Percentiles rank a stretch among this genome's conserved stretches.
These are phyloP conservation scores for Aspergillus incahuasiensis DNA, from an alignment of 495 filamentous ascomycete species.

Conservation along the genomic window DNA sequence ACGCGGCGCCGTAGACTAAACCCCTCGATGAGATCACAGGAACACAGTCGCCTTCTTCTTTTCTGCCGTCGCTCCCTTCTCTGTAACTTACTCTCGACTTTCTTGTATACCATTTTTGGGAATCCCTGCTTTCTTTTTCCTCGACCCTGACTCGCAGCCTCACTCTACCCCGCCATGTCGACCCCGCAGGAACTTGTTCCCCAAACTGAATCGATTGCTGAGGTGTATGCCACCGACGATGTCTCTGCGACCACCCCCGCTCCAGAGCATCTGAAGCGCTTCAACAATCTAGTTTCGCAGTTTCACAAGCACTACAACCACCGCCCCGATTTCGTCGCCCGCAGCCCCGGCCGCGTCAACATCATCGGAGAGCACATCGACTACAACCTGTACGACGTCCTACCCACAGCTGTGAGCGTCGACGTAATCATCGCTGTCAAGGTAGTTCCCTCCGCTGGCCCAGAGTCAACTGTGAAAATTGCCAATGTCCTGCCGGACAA, in stretches of 20 bases:
- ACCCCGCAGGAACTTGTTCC: constrained; percentile 45
- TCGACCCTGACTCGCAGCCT: not conserved
- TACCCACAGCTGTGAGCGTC: constrained; percentile 90
- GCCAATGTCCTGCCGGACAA: constrained; percentile 73
- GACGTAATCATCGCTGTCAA: constrained; percentile 88
- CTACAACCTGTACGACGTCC: constrained; percentile 92
- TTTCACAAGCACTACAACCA: constrained; percentile 72
- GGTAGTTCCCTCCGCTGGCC: constrained; percentile 38
- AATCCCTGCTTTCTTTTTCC: not conserved
- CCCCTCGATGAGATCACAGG: constrained; percentile 8
- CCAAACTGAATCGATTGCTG: constrained; percentile 45
- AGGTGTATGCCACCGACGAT: constrained; percentile 47
- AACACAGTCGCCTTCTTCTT: not conserved
- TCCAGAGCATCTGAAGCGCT: constrained; percentile 51
- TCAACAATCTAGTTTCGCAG: constrained; percentile 62
- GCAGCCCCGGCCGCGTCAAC: constrained; percentile 92
- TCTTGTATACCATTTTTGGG: not conserved
- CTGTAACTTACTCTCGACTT: not conserved
- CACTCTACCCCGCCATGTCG: constrained; percentile 34
- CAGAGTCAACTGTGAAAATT: constrained; percentile 55
- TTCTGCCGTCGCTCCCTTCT: not conserved
- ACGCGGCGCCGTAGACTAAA: not conserved
- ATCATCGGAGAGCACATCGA: constrained; percentile 99
- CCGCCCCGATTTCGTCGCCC: constrained; percentile 73
- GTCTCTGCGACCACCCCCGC: constrained; percentile 33